Evolutionary conservation across 176 grass and related monocot species (phyloP).

Genomic region (Echinochloa phyllopogon): DNA sequence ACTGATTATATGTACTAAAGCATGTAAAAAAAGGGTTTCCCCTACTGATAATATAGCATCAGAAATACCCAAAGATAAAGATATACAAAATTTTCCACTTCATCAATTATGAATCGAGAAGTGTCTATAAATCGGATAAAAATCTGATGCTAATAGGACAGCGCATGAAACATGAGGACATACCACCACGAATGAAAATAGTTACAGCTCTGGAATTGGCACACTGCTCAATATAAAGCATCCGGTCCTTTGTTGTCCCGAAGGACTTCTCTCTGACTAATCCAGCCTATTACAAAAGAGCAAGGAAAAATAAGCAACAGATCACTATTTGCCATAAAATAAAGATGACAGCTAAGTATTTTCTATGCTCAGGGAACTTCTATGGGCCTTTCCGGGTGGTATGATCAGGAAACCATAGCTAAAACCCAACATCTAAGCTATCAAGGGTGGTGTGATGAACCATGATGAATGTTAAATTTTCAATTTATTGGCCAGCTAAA

Average conservation of each 20-base stretch:
- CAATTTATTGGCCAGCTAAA: background rate
- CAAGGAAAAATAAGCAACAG: background rate
- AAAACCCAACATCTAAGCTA: background rate
- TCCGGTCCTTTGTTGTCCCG: slow-evolving; percentile 83
- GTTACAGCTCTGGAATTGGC: slow-evolving; percentile 92
- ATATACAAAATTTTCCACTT: background rate
- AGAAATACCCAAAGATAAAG: background rate
- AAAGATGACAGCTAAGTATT: background rate
- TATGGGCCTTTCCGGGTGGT: background rate
- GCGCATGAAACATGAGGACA: slow-evolving; percentile 16
- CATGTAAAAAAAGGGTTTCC: background rate
- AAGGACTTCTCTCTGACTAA: slow-evolving; percentile 89
- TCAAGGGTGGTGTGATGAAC: background rate
- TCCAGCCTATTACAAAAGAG: slow-evolving; percentile 69
- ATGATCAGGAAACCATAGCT: background rate
- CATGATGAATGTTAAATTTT: background rate
- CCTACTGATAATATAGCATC: background rate
- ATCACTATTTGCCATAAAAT: background rate
- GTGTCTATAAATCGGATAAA: background rate
- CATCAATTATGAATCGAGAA: background rate
- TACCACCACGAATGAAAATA: slow-evolving; percentile 91
- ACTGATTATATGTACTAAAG: too few species aligned
- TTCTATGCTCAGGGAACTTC: background rate
- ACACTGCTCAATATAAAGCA: slow-evolving; percentile 91
- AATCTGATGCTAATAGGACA: background rate